Conservation (phyloP, 2,329 filamentous ascomycete genomes). For the Penicillium crustosum region DNA sequence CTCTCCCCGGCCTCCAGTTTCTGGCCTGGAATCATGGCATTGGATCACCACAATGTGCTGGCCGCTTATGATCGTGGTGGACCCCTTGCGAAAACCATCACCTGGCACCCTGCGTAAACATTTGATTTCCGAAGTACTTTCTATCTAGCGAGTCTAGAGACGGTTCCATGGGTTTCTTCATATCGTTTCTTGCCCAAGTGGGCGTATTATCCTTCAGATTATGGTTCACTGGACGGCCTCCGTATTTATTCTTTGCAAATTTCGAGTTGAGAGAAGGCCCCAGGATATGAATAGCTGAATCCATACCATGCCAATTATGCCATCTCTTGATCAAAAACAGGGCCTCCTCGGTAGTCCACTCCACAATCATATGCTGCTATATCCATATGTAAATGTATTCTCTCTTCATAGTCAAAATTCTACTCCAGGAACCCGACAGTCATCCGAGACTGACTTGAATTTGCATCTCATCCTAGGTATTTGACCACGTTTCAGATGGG, state of each 20-base stretch:
- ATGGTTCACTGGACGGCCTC: not conserved
- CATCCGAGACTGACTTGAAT: not conserved
- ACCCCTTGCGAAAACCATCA: slow-evolving; percentile 28
- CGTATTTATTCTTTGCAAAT: not conserved
- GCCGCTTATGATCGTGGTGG: slow-evolving; percentile 34
- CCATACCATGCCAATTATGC: not conserved
- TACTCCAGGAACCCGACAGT: not conserved
- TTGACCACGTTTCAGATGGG: not conserved
- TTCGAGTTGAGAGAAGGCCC: not conserved
- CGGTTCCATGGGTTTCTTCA: not conserved
- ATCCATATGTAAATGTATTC: not conserved
- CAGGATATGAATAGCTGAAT: not conserved
- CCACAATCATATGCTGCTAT: not conserved
- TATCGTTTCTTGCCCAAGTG: not conserved
- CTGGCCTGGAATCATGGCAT: slow-evolving; percentile 43
- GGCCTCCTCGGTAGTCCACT: not conserved
- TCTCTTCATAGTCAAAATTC: not conserved
- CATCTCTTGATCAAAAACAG: not conserved
- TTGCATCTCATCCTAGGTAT: not conserved
- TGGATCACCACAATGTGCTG: slow-evolving; percentile 29
- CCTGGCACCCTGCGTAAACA: slow-evolving; percentile 20
- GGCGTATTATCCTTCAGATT: too few relatives aligned
- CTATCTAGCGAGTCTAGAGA: not conserved
- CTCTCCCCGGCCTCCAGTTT: slow-evolving; percentile 35
- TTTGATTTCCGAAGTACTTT: not conserved